Percentiles rank a stretch among this genome's conserved stretches.
These are phyloP conservation scores for Fusarium sp. DNA, from an alignment of 2,329 filamentous ascomycete species.

Conservation along the genomic window DNA sequence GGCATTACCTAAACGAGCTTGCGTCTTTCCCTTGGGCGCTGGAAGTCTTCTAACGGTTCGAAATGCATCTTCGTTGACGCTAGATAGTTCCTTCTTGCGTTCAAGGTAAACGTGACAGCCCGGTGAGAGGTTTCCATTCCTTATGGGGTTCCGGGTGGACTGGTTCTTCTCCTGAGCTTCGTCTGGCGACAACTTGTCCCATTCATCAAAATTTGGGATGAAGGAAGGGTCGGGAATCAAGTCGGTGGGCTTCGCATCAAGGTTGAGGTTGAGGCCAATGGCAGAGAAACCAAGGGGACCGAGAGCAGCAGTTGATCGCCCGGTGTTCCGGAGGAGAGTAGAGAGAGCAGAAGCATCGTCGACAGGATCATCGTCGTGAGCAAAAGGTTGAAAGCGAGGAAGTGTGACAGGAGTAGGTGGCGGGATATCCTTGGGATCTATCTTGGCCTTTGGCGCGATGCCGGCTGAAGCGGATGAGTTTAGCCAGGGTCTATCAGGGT, in stretches of 20 bases:
- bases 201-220: slow-evolving; percentile 68
- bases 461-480: slow-evolving; percentile 47
- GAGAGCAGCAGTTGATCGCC: slow-evolving; percentile 61
- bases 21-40: slow-evolving; percentile 66
- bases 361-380: slow-evolving; percentile 51
- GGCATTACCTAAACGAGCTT: slow-evolving; percentile 72
- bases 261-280: slow-evolving; percentile 69
- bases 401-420: slow-evolving; percentile 69
- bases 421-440: slow-evolving; percentile 68
- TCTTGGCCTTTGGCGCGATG: slow-evolving; percentile 49
- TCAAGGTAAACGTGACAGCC: slow-evolving; percentile 73
- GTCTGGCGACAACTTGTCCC: slow-evolving; percentile 66
- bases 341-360: slow-evolving; percentile 60
- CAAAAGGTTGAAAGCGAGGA: slow-evolving; percentile 62
- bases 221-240: slow-evolving; percentile 69
- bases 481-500: slow-evolving; percentile 43
- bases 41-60: slow-evolving; percentile 73
- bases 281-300: slow-evolving; percentile 68
- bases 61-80: slow-evolving; percentile 71
- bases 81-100: slow-evolving; percentile 70
- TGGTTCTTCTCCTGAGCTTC: slow-evolving; percentile 65
- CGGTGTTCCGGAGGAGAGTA: slow-evolving; percentile 66
- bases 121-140: slow-evolving; percentile 69
- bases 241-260: slow-evolving; percentile 63
- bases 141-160: slow-evolving; percentile 64